Percentiles rank a stretch among this genome's conserved stretches.
Evolutionary conservation across 2,329 filamentous ascomycete species (phyloP).

Genomic region (Bisporella sp.): DNA sequence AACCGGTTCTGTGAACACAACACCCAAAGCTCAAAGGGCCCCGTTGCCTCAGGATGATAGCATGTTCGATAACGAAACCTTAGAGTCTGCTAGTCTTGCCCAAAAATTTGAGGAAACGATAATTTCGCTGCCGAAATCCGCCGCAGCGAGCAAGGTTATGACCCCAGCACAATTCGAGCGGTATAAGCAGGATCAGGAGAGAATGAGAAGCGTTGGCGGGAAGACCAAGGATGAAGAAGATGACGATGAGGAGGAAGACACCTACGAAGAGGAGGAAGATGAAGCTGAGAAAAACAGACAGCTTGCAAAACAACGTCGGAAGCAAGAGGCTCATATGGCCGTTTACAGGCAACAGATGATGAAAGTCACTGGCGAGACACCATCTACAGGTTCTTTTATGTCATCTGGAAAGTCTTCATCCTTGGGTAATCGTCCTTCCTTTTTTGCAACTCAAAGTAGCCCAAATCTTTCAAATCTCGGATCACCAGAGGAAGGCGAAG

Average conservation of each 20-base stretch:
- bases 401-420: not conserved
- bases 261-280: slow-evolving; percentile 71
- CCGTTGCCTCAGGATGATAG: slow-evolving; percentile 19
- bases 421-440: slow-evolving; percentile 38
- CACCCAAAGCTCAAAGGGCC: slow-evolving; percentile 16
- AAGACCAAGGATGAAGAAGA: slow-evolving; percentile 40
- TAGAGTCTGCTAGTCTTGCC: slow-evolving; percentile 21
- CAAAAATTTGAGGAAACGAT: slow-evolving; percentile 20
- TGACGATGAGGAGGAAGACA: slow-evolving; percentile 55
- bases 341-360: slow-evolving; percentile 94
- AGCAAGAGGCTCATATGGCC: slow-evolving; percentile 84
- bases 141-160: slow-evolving; percentile 70
- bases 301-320: slow-evolving; percentile 68
- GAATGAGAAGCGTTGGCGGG: slow-evolving; percentile 40
- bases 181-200: slow-evolving; percentile 68
- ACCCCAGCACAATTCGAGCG: slow-evolving; percentile 81
- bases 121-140: slow-evolving; percentile 2
- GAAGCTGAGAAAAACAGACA: slow-evolving; percentile 69
- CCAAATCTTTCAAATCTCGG: slow-evolving; percentile 42
- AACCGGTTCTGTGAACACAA: slow-evolving; percentile 15
- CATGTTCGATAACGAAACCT: slow-evolving; percentile 23
- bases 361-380: slow-evolving; percentile 78
- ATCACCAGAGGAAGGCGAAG: slow-evolving; percentile 45
- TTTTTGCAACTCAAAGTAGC: slow-evolving; percentile 52
- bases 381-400: slow-evolving; percentile 35